phyloP scores from a whole-genome alignment of 495 filamentous ascomycete species.

The Penicillium bovifimosum region DNA sequence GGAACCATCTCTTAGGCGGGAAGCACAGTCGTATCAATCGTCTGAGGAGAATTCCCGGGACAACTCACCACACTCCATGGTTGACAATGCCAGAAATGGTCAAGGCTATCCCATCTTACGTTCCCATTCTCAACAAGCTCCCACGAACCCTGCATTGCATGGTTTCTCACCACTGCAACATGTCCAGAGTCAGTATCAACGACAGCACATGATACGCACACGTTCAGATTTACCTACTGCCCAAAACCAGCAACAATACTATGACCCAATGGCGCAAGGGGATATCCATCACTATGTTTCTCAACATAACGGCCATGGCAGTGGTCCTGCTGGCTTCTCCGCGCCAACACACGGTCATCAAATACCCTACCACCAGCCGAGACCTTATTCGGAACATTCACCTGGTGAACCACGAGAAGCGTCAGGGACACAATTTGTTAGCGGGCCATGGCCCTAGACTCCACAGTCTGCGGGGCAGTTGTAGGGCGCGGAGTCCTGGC shows the following conservation, averaged over 20 bases:
- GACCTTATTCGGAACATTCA: neutral
- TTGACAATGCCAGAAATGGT: neutral
- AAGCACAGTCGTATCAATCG: neutral
- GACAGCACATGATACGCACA: conserved; percentile 8
- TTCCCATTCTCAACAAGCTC: conserved; percentile 12
- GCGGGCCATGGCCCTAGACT: conserved; percentile 20
- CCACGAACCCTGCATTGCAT: conserved; percentile 2
- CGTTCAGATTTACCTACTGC: neutral
- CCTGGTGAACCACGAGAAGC: neutral
- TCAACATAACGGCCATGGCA: neutral
- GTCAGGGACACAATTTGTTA: conserved; percentile 22
- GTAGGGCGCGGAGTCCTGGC: neutral
- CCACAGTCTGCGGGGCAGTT: conserved; percentile 10
- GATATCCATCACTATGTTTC: conserved; percentile 10
- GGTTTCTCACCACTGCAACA: conserved; percentile 10
- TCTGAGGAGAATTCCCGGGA: neutral
- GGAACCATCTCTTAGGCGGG: neutral
- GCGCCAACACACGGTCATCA: neutral
- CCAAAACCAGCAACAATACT: conserved; percentile 7
- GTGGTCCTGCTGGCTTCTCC: neutral
- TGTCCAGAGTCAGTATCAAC: conserved; percentile 10
- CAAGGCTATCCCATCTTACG: conserved; percentile 4
- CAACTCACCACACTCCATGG: neutral
- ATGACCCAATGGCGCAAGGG: conserved; percentile 12
- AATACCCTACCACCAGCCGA: neutral